Base-by-base conservation (phyloP, 2,329 filamentous ascomycete species). In the Hypoxylon sp. region DNA sequence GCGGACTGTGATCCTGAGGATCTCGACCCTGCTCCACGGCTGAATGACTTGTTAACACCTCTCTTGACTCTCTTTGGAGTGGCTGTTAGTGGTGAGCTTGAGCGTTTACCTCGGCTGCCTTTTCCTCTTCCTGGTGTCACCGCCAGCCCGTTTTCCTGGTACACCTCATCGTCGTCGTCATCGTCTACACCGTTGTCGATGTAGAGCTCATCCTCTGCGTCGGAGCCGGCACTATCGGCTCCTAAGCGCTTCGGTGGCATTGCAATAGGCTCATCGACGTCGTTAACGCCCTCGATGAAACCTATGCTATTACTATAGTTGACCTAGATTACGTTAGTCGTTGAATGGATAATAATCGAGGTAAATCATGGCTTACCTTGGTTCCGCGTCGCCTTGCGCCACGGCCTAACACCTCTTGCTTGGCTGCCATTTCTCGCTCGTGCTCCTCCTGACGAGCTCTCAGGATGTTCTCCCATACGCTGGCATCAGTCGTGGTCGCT, bases 401-500 rank as follows among this genome's bases (percentile, higher is more conserved):
- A 66, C 96, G 89, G 10, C 96, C 96, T 53, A 98, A 88, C n/a
- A 88, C 88, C 78, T 97, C 89, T 54, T 90, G 86, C 65, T 90
- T 89, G 14, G 83, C 85, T 35, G 90, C 90, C 6, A 90, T 89
- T 74, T 94, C 90, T 62, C 89, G 89, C n/a, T 88, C 86, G 2
- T 94, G 95, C 61, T 91, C 89, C 46, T 88, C 89, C 79, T 97
- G 93, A 70, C 96, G 90, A 77, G 97, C 89, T 59, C 90, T 89
- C 37, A 99, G 84, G 66, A 99, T 98, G 74, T 91, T 91, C 60
- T 97, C 94, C 97, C 97, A 99, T 0, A 97, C 89, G 37, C 89
- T 90, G 13, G 88, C 86, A 74, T 90, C 90, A 8, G 90, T 84
- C 13, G 69, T 33, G 0, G 85, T 83, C 6, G 84, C 79, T 3